A percentile compares a stretch with the other conserved stretches of the same genome.
phyloP scores from a whole-genome alignment of 2,329 filamentous ascomycete species.

The Xylariaceae sp. region DNA sequence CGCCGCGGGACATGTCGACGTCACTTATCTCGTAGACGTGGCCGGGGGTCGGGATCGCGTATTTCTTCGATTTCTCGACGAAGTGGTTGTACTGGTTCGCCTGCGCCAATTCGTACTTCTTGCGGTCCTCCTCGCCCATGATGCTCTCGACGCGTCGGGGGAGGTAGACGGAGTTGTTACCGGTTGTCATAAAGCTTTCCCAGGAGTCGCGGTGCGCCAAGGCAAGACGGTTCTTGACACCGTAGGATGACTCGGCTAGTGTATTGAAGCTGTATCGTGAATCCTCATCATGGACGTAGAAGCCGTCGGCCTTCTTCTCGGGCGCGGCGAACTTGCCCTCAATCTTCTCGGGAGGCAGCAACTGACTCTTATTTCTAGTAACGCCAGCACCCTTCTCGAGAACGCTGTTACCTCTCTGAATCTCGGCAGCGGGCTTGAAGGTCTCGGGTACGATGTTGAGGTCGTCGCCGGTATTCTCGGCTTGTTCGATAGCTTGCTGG shows the following conservation, averaged over 20 bases:
- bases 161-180: constrained; percentile 56
- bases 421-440: constrained; percentile 60
- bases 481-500: constrained; percentile 77
- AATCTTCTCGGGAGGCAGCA: constrained; percentile 68
- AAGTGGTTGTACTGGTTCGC: constrained; percentile 42
- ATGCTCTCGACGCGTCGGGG: constrained; percentile 68
- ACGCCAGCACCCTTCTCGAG: constrained; percentile 36
- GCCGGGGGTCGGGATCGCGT: constrained; percentile 36
- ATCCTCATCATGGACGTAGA: constrained; percentile 65
- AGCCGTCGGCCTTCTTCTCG: constrained; percentile 60
- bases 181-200: constrained; percentile 60
- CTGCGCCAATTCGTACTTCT: constrained; percentile 67
- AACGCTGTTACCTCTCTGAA: constrained; percentile 32
- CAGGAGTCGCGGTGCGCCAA: constrained; percentile 57
- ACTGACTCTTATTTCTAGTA: constrained; percentile 47
- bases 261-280: constrained; percentile 53
- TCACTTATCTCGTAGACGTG: constrained; percentile 49
- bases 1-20: constrained; percentile 36
- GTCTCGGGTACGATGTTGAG: constrained; percentile 85
- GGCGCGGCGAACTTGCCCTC: constrained; percentile 75
- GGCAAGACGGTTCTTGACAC: constrained; percentile 40
- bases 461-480: constrained; percentile 74
- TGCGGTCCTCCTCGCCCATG: constrained; percentile 71
- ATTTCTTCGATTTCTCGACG: constrained; percentile 31
- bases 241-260: constrained; percentile 23